A percentile compares a stretch with the other conserved stretches of the same genome.
These are phyloP conservation scores for Abelmoschus esculentus DNA, from an alignment of 345 rosid species.

Conservation along the genomic window DNA sequence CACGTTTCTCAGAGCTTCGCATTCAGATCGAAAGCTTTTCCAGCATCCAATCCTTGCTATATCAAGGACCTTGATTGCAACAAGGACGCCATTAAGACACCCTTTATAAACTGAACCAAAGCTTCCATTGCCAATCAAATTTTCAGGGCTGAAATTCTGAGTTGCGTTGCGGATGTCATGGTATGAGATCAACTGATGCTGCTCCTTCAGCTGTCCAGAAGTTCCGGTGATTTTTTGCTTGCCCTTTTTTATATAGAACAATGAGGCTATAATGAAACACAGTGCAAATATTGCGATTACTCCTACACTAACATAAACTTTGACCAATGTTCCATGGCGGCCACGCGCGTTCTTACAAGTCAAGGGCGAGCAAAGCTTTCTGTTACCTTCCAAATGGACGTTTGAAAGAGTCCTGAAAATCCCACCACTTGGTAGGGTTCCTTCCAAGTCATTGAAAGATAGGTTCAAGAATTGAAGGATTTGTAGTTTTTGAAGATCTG, in stretches of 20 bases:
- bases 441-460: conserved; percentile 41
- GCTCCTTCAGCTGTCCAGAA: conserved; percentile 17
- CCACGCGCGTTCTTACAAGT: conserved; percentile 12
- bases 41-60: conserved; percentile 23
- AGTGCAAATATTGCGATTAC: conserved; percentile 4
- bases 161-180: conserved; percentile 41
- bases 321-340: conserved; percentile 4
- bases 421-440: conserved; percentile 26
- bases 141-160: conserved; percentile 21
- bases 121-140: conserved; percentile 42
- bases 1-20: conserved; percentile 37
- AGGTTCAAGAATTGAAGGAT: conserved; percentile 43
- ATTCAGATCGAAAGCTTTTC: conserved; percentile 42
- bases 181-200: conserved; percentile 33
- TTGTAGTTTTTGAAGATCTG: conserved; percentile 28
- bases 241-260: not conserved
- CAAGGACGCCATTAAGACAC: not conserved
- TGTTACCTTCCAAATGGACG: conserved; percentile 24
- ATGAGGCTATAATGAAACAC: not conserved
- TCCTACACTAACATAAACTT: conserved; percentile 13
- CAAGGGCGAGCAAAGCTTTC: conserved; percentile 24
- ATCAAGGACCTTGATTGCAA: conserved; percentile 43
- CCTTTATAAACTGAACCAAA: conserved; percentile 35
- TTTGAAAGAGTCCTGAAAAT: conserved; percentile 24
- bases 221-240: not conserved